Conservation (phyloP, 306 rosid species). For the Sphenostylis stenocarpa region DNA sequence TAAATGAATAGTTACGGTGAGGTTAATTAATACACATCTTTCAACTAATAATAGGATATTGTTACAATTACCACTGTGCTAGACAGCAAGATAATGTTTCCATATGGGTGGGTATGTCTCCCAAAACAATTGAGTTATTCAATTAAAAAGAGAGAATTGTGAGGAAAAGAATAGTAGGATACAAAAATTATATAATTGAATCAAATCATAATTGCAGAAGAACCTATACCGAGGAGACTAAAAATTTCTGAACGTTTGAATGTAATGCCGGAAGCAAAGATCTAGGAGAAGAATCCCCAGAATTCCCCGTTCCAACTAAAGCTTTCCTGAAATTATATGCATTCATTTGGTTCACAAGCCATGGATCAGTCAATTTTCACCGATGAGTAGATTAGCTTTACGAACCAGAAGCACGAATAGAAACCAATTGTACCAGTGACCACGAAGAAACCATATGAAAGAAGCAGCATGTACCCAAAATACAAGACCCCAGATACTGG, state of each 20-base stretch:
- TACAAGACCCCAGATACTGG: conserved; percentile 83
- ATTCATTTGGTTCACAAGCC: too few species aligned
- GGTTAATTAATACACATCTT: too few species aligned
- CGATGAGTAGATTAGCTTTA: conserved; percentile 82
- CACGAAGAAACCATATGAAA: conserved; percentile 75
- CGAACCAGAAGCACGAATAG: conserved; percentile 91
- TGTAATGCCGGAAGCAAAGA: conserved; percentile 42
- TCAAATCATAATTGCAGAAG: conserved; percentile 31
- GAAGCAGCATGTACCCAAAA: conserved; percentile 90
- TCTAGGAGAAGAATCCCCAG: conserved; percentile 21
- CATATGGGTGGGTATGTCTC: too few species aligned
- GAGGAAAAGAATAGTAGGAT: neutral
- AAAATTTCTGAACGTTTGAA: conserved; percentile 39
- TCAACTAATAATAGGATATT: too few species aligned
- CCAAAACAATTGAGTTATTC: conserved; percentile 31
- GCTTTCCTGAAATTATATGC: too few species aligned
- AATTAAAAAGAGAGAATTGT: neutral
- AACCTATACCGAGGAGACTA: conserved; percentile 35
- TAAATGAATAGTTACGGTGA: too few species aligned
- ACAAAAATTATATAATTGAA: conserved; percentile 24
- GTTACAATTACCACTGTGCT: too few species aligned
- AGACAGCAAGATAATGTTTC: too few species aligned
- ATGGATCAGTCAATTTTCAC: conserved; percentile 72
- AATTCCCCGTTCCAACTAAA: conserved; percentile 18
- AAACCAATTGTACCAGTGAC: conserved; percentile 89